Evolutionary conservation across 106 monocot genomes (phyloP), one percentile per base, ranked within the genome.

Genomic region (Acorus gramineus): DNA sequence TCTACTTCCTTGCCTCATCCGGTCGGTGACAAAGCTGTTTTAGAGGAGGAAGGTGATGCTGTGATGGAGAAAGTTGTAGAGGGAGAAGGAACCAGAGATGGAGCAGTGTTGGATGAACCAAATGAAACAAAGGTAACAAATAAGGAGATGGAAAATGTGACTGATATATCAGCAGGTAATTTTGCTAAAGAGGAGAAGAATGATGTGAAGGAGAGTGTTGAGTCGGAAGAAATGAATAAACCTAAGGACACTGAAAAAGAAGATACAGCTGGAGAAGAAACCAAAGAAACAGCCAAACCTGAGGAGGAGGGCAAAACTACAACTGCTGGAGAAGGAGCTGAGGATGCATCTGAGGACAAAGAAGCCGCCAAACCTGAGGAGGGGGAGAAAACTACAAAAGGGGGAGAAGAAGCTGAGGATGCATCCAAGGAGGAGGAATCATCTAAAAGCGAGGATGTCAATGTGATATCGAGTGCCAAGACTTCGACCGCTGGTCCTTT

Each of bases 401-500:
- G 9, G 28, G 51, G 8, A 49, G 57, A 59, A 14, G 52, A 54
- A 11, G 55, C 11, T 14, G 59, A 48, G 14, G 53, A 51, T 8
- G 71, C 62, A 63, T 28, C 28, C 28, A 59, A 76, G 11, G 61
- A 68, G 4, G 76, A 61, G n/a, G 28, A 65, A 46, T 66, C 72
- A 66, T 11, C 9, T 64, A 3, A 79, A 77, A 73, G 77, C 42
- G 28, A 28, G 28, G 28, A 28, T 28, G 28, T 28, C 28, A 28
- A 28, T 28, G 28, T 28, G 28, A 28, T 28, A 28, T 28, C 28
- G 1, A 28, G 28, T 28, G 28, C 28, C 46, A 66, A 60, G 45
- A 6, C 69, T 13, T 74, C 51, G 50, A 51, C 68, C 42, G 60
- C 73, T 49, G 67, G 72, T 53, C 48, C 78, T 28, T 12, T 91